Evolutionary conservation across 352 stramenopile species (phyloP), one percentile per base, ranked within the genome.

Genomic region (Phytopythium chamaehyphon): DNA sequence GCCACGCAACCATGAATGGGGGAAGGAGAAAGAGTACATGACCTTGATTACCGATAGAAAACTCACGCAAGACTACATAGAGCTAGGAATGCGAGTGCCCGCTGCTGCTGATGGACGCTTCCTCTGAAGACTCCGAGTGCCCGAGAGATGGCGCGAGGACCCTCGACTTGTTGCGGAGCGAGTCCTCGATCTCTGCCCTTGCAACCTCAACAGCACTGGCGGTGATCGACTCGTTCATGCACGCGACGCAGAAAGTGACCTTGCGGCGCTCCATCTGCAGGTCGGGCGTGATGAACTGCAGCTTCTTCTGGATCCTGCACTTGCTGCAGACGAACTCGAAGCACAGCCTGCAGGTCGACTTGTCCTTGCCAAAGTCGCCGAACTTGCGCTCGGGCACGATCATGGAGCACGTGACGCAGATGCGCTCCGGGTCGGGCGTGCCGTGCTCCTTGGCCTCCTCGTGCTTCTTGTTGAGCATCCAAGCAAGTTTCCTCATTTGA

Each of bases 171-270:
- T 18, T 28, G 12, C 35, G 28, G 44, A 35, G 64, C 0, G 51
- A 26, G 35, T 22, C 43, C 51, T 68, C 44, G 0, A 48, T 53
- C 33, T 68, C 54, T 19, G 44, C 53, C 8, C 59, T 40, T 4
- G 63, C 63, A 23, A 71, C 63, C 40, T 65, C 54, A 46, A 67
- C 21, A 1, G 69, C 66, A 39, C 58, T 62, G 16, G 65, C 47
- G 4, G 48, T 21, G 8, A 71, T 44, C 6, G 59, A 59, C 21
- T 72, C 66, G 50, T 64, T 71, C 36, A 77, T 66, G 47, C 70
- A 81, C 46, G 62, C 61, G 15, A 64, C 54, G 37, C 67, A 81
- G 40, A 81, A 77, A 37, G 62, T 66, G 22, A 81, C 54, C 47
- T 72, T 71, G 22, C 69, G 67, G 58, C 77, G 63, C 28, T 71